Base-by-base conservation (phyloP, 352 stramenopile species). In the Phytophthora pluvialis region DNA sequence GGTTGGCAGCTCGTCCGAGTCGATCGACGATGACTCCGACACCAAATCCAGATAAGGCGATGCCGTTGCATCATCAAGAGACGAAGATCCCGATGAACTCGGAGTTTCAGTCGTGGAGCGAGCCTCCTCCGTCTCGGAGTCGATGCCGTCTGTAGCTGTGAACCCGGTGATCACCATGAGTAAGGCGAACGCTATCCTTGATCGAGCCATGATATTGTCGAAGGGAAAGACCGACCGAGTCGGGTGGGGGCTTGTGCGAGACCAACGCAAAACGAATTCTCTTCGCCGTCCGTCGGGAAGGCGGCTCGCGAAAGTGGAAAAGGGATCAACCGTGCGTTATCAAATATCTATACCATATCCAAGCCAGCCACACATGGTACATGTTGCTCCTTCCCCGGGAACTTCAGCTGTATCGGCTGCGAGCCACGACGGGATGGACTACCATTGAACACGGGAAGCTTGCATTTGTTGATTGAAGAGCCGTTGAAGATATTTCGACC, bases 401-500 rank as follows among this genome's bases (percentile, higher is more conserved):
- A 38, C 32, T 38, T 52, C 11, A 57, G 44, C 33, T 53, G n/a
- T n/a, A 49, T 66, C 60, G 60, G 60, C 50, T 67, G 60, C 52
- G 59, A 67, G 52, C 60, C 15, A 55, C 12, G 26, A 53, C 33
- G 36, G 51, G 60, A 67, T 67, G 60, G 60, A 67, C 60, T 67
- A 50, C 42, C 36, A 60, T 33, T 67, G 60, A 67, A 55, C 60
- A 62, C 42, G 42, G 50, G 26, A 35, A 39, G 16, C 33, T 47
- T 6, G 3, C 16, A n/a, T 16, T 62, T 60, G 33, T 61, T 62
- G 42, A 62, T 43, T 56, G 16, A 54, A 54, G n/a, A 38, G n/a
- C 49, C 53, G 4, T 67, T 55, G 50, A 67, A 62, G 60, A 67
- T 67, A 67, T 62, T 67, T 67, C 25, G 42, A 50, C 16, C 1